phyloP scores from a whole-genome alignment of 306 rosid genomes.

The Mucuna pruriens region DNA sequence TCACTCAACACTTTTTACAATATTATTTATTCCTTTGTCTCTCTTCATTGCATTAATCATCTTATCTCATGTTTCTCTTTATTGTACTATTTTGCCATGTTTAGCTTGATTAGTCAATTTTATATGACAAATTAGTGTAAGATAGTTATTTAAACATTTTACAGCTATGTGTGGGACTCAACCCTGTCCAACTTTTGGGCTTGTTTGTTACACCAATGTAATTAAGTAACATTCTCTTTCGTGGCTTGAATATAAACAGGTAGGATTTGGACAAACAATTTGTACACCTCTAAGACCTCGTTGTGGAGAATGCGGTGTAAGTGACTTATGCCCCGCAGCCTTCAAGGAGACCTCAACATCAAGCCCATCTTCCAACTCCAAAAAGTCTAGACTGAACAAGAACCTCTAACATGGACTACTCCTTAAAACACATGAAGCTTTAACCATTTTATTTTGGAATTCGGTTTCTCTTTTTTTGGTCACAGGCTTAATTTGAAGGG shows the following conservation, averaged over 20 bases:
- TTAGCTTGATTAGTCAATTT: conserved; percentile 16
- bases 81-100: background rate
- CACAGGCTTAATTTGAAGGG: background rate
- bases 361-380: conserved; percentile 59
- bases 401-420: conserved; percentile 22
- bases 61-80: background rate
- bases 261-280: conserved; percentile 95
- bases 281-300: conserved; percentile 91
- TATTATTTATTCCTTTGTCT: background rate
- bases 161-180: background rate
- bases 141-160: background rate
- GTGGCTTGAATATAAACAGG: conserved; percentile 54
- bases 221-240: background rate
- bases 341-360: conserved; percentile 68
- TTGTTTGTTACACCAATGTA: background rate
- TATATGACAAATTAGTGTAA: background rate
- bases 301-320: conserved; percentile 70
- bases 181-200: background rate
- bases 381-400: conserved; percentile 47
- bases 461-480: background rate
- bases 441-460: background rate
- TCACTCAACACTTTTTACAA: background rate
- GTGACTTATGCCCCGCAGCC: conserved; percentile 77
- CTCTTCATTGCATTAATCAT: background rate
- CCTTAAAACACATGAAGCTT: background rate